A percentile compares a stretch with the other conserved stretches of the same genome.
These are phyloP conservation scores for Ogataea ganodermae DNA, from an alignment of 805 yeast genomes.

Conservation along the genomic window DNA sequence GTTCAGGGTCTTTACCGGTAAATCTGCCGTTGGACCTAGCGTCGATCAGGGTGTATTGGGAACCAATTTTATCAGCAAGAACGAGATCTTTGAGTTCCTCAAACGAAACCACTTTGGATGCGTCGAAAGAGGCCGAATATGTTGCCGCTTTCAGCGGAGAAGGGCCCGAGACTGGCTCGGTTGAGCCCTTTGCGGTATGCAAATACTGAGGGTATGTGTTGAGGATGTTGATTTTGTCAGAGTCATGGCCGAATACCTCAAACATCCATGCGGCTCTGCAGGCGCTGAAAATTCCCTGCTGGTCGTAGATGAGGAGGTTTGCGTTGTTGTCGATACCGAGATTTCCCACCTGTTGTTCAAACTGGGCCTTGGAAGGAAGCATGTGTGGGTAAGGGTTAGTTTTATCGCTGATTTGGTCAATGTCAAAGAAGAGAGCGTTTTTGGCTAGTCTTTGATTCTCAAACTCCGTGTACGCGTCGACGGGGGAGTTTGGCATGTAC, in stretches of 20 bases:
- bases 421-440: slow-evolving; percentile 72
- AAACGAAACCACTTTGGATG: slow-evolving; percentile 59
- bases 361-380: slow-evolving; percentile 67
- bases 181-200: slow-evolving; percentile 8
- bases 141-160: slow-evolving; percentile 27
- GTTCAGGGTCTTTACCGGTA: slow-evolving; percentile 82
- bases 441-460: slow-evolving; percentile 56
- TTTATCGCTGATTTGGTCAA: slow-evolving; percentile 66
- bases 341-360: slow-evolving; percentile 51
- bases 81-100: slow-evolving; percentile 69
- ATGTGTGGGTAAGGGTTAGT: slow-evolving; percentile 81
- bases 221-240: slow-evolving; percentile 55
- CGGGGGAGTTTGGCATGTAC: slow-evolving; percentile 80
- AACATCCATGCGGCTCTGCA: slow-evolving; percentile 95
- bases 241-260: slow-evolving; percentile 71
- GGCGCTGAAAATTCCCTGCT: slow-evolving; percentile 78
- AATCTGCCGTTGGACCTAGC: slow-evolving; percentile 80
- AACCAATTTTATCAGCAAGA: slow-evolving; percentile 43
- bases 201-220: slow-evolving; percentile 57
- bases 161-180: slow-evolving; percentile 11
- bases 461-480: slow-evolving; percentile 61
- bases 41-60: slow-evolving; percentile 63
- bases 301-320: slow-evolving; percentile 78
- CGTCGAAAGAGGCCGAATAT: slow-evolving; percentile 41
- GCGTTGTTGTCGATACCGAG: slow-evolving; percentile 62